Evolutionary conservation across 2,329 filamentous ascomycete genomes (phyloP).

Genomic region (Septoria petroselini): DNA sequence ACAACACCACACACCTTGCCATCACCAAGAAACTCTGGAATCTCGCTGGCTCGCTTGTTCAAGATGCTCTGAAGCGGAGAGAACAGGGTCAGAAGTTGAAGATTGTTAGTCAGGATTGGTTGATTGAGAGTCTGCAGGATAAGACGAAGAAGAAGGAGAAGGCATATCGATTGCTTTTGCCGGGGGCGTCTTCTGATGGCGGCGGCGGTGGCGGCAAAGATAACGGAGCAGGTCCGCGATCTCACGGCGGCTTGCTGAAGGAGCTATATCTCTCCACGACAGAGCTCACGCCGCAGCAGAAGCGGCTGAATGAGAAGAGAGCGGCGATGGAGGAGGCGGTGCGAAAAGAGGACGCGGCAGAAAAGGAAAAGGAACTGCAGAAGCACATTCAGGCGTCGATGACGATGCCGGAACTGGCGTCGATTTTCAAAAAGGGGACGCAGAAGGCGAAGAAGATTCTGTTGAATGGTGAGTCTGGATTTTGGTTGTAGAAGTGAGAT

Average conservation of each 20-base stretch:
- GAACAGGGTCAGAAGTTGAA: slow-evolving; percentile 25
- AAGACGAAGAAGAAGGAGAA: slow-evolving; percentile 29
- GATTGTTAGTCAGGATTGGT: slow-evolving; percentile 46
- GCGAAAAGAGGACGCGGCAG: slow-evolving; percentile 19
- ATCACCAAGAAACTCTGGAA: slow-evolving; percentile 60
- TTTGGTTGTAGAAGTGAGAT: too few species aligned
- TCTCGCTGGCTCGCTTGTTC: slow-evolving; percentile 11
- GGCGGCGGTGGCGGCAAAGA: slow-evolving; percentile 37
- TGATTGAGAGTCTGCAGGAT: slow-evolving; percentile 49
- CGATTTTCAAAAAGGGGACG: slow-evolving; percentile 27
- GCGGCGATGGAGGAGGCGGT: slow-evolving; percentile 32
- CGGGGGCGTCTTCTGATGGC: too few species aligned
- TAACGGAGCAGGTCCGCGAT: slow-evolving; percentile 29
- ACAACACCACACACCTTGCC: slow-evolving; percentile 68
- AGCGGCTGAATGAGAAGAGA: slow-evolving; percentile 31
- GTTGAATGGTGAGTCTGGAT: slow-evolving; percentile 41
- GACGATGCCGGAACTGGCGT: slow-evolving; percentile 22
- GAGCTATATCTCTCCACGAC: slow-evolving; percentile 41
- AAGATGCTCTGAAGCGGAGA: slow-evolving; percentile 17
- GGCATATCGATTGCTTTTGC: slow-evolving; percentile 12
- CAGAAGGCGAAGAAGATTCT: slow-evolving; percentile 32
- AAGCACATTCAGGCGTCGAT: slow-evolving; percentile 28
- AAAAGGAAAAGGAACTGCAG: slow-evolving; percentile 2
- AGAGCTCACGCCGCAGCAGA: slow-evolving; percentile 24
- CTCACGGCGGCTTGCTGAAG: slow-evolving; percentile 25